A percentile compares a stretch with the other conserved stretches of the same genome.
Evolutionary conservation across 768 basidiomycete species (phyloP).

Genomic region (Leccinum disarticulatum): DNA sequence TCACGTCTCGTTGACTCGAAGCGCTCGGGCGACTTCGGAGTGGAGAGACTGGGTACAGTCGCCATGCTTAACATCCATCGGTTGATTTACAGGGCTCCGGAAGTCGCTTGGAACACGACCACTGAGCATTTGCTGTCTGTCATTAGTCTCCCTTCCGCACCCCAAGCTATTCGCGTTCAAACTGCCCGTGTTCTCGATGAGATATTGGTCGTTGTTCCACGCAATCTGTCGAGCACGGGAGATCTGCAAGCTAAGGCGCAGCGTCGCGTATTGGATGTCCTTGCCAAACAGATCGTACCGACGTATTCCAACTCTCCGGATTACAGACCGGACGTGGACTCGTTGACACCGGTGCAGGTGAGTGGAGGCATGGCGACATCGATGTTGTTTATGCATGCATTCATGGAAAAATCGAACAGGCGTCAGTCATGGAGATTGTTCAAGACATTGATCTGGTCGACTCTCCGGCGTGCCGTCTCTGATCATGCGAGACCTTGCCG

Average conservation of each 20-base stretch:
- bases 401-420: too few relatives aligned
- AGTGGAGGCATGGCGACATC: too few relatives aligned
- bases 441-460: too few relatives aligned
- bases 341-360: too few relatives aligned
- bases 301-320: too few relatives aligned
- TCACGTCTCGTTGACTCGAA: conserved; percentile 29
- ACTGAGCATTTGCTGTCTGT: conserved; percentile 80
- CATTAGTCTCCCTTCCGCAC: conserved; percentile 66
- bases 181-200: conserved; percentile 87
- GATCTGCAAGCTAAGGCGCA: conserved; percentile 74
- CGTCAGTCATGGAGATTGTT: too few relatives aligned
- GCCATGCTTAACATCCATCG: conserved; percentile 83
- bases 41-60: conserved; percentile 80
- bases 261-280: conserved; percentile 79
- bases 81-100: conserved; percentile 78
- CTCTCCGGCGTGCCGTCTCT: too few relatives aligned
- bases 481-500: too few relatives aligned
- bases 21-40: conserved; percentile 94
- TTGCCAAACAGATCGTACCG: conserved; percentile 74
- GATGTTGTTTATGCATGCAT: too few relatives aligned
- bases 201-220: conserved; percentile 74
- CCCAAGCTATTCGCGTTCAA: conserved; percentile 80
- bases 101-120: conserved; percentile 81
- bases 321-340: too few relatives aligned
- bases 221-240: conserved; percentile 58